Evolutionary conservation across 257 asterid genomes (phyloP).

Genomic region (Paraleonurus japonicus): DNA sequence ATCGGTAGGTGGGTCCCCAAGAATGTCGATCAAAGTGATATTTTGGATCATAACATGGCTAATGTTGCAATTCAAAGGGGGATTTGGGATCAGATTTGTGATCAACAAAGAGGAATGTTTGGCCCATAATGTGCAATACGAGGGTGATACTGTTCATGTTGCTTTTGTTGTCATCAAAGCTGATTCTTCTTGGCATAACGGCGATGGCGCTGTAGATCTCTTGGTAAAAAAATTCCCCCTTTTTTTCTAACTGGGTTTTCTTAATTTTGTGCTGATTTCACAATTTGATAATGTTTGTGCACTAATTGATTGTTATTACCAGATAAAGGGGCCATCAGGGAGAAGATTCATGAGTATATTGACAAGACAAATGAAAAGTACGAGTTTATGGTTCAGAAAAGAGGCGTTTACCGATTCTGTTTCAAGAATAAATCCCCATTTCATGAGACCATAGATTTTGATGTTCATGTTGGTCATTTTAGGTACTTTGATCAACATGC

Average conservation of each 20-base stretch:
- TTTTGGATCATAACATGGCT: not conserved
- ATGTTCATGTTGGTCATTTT: constrained; percentile 62
- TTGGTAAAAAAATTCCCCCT: constrained; percentile 37
- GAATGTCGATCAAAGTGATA: not conserved
- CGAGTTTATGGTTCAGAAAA: constrained; percentile 59
- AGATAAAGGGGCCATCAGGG: constrained; percentile 81
- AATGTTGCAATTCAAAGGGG: constrained; percentile 27
- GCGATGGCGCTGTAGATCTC: constrained; percentile 72
- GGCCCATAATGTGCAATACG: constrained; percentile 59
- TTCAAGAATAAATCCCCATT: constrained; percentile 71
- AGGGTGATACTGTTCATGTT: constrained; percentile 64
- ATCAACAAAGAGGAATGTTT: constrained; percentile 76
- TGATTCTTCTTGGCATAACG: constrained; percentile 59
- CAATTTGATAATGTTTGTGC: not conserved
- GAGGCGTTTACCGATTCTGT: constrained; percentile 69
- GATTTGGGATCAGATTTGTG: constrained; percentile 67
- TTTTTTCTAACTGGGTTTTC: not conserved
- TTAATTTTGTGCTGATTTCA: not conserved
- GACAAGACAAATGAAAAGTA: constrained; percentile 65
- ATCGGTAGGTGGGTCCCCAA: not conserved
- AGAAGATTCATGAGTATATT: constrained; percentile 54
- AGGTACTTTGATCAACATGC: constrained; percentile 63
- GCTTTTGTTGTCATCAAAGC: constrained; percentile 80
- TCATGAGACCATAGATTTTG: constrained; percentile 80
- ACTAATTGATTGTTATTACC: not conserved